These are phyloP conservation scores for Euphrasia confusa DNA, from an alignment of 257 asterid genomes.

Conservation along the genomic window DNA sequence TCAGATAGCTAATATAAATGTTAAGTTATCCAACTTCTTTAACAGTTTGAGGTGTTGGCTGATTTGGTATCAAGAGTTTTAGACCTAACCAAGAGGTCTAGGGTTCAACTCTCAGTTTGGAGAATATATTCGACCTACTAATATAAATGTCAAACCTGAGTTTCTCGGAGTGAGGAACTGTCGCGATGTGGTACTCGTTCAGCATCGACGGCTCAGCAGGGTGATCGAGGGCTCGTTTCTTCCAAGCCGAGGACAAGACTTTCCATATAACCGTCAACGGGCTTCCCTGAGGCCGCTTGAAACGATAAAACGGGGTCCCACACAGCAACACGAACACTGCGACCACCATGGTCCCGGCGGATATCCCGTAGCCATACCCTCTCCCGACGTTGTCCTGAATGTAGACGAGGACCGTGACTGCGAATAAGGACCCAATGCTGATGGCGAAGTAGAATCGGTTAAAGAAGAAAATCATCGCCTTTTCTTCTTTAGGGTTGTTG, in stretches of 20 bases:
- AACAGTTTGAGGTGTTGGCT: too few species aligned
- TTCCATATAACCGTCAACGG: conserved; percentile 74
- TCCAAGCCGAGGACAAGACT: conserved; percentile 53
- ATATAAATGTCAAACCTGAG: conserved; percentile 34
- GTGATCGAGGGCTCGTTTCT: conserved; percentile 40
- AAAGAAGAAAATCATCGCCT: conserved; percentile 70
- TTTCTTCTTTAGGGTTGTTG: conserved; percentile 56
- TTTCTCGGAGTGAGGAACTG: conserved; percentile 46
- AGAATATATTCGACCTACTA: too few species aligned
- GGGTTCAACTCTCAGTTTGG: too few species aligned
- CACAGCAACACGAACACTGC: conserved; percentile 46
- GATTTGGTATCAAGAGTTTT: too few species aligned
- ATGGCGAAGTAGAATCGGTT: conserved; percentile 79
- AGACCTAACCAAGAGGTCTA: too few species aligned
- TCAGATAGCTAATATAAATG: too few species aligned
- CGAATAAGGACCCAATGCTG: conserved; percentile 73
- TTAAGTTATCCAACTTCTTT: too few species aligned
- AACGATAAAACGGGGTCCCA: conserved; percentile 58
- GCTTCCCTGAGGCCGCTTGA: conserved; percentile 66
- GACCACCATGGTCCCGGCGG: conserved; percentile 67
- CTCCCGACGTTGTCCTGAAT: conserved; percentile 82
- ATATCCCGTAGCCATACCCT: conserved; percentile 80
- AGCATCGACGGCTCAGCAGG: conserved; percentile 42
- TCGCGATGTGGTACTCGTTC: conserved; percentile 50
- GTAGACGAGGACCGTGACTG: conserved; percentile 76